Evolutionary conservation across 768 basidiomycete genomes (phyloP).

Genomic region (Boletus vinaceobasis): DNA sequence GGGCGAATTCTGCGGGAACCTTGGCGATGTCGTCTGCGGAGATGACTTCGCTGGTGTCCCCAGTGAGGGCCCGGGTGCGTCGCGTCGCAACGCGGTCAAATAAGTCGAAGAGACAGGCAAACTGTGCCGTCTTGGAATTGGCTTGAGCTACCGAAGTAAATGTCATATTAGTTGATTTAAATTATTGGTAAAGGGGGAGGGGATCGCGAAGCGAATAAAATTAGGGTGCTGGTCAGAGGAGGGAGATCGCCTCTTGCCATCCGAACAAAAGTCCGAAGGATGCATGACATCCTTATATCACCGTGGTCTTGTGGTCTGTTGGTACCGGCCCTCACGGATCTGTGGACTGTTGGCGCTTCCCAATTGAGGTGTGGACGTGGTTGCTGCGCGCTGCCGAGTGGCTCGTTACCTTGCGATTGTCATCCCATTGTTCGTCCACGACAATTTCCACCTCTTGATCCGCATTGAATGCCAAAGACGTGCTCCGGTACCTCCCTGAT

Average conservation of each 20-base stretch:
- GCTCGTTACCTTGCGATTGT: slow-evolving; percentile 6
- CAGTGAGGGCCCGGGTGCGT: slow-evolving; percentile 31
- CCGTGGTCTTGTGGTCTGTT: slow-evolving; percentile 13
- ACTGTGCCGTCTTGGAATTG: slow-evolving; percentile 46
- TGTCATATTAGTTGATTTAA: slow-evolving; percentile 17
- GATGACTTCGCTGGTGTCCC: slow-evolving; percentile 16
- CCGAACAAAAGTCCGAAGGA: not conserved
- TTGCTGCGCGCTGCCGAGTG: slow-evolving; percentile 25
- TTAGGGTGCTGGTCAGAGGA: not conserved
- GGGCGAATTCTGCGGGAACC: slow-evolving; percentile 27
- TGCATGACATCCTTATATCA: slow-evolving; percentile 17
- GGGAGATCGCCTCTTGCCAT: slow-evolving; percentile 3
- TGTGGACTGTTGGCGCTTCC: slow-evolving; percentile 1
- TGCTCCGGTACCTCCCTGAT: not conserved
- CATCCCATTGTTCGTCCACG: slow-evolving; percentile 15
- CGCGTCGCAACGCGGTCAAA: slow-evolving; percentile 53
- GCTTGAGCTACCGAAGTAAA: slow-evolving; percentile 18
- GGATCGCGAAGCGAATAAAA: not conserved
- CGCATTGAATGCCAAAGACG: not conserved
- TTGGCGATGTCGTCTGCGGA: slow-evolving; percentile 31
- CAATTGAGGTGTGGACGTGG: slow-evolving; percentile 7
- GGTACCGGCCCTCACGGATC: not conserved
- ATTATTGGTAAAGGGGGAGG: not conserved
- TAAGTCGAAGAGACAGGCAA: slow-evolving; percentile 50
- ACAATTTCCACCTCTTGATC: not conserved